A percentile compares a stretch with the other conserved stretches of the same genome.
Evolutionary conservation across 768 basidiomycete species (phyloP).

Genomic region (Daedaleopsis nitida): DNA sequence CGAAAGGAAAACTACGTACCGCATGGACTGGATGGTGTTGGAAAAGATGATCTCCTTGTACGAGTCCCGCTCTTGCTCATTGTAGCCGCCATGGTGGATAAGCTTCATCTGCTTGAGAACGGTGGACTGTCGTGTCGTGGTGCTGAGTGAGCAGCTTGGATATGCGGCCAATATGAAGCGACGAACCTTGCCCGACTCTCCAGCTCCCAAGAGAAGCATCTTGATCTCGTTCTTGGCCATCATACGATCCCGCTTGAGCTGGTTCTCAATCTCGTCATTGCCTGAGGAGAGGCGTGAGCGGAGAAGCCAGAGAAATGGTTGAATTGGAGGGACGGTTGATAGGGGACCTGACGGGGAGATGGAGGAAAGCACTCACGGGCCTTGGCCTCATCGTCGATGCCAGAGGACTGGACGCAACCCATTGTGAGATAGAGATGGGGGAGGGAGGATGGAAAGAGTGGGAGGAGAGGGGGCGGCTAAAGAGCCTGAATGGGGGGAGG

Average conservation of each 20-base stretch:
- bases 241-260: constrained; percentile 85
- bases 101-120: constrained; percentile 98
- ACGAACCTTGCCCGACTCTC: constrained; percentile 91
- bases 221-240: constrained; percentile 94
- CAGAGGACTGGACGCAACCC: constrained; percentile 76
- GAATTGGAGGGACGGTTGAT: neutral
- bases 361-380: constrained; percentile 55
- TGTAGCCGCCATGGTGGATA: constrained; percentile 91
- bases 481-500: constrained; percentile 10
- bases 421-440: constrained; percentile 40
- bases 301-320: neutral
- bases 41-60: constrained; percentile 96
- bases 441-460: constrained; percentile 13
- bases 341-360: neutral
- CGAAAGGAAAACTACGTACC: constrained; percentile 46
- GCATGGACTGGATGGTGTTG: constrained; percentile 94
- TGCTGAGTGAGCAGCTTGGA: neutral
- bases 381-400: constrained; percentile 78
- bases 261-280: constrained; percentile 92
- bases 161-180: neutral
- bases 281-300: constrained; percentile 43
- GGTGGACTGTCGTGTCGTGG: constrained; percentile 59
- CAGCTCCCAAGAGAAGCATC: constrained; percentile 93
- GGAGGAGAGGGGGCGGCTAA: constrained; percentile 13
- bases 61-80: constrained; percentile 83